Evolutionary conservation across 2,329 filamentous ascomycete genomes (phyloP).

Genomic region (Lecanicillium sp.): DNA sequence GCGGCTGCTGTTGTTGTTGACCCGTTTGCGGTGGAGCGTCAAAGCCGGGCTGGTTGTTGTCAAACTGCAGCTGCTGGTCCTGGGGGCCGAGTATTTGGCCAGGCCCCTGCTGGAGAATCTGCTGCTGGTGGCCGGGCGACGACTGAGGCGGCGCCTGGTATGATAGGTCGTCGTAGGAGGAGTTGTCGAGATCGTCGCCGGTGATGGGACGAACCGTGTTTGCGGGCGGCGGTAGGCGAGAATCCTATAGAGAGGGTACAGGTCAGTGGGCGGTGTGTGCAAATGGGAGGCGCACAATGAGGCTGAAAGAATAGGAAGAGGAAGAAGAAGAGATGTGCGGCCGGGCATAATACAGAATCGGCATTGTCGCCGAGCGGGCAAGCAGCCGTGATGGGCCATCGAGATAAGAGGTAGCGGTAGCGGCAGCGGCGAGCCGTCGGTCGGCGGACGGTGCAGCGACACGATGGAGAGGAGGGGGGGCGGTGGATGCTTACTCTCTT

Average conservation of each 20-base stretch:
- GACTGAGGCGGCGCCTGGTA: constrained; percentile 27
- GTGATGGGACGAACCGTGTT: constrained; percentile 45
- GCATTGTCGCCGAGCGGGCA: too few species aligned
- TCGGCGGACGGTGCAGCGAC: too few species aligned
- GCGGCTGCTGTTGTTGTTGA: constrained; percentile 25
- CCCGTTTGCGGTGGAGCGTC: constrained; percentile 16
- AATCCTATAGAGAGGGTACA: constrained; percentile 10
- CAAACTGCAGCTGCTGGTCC: constrained; percentile 26
- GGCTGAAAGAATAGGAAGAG: neutral
- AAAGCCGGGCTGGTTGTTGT: constrained; percentile 10
- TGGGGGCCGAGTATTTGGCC: constrained; percentile 22
- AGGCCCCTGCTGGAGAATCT: constrained; percentile 29
- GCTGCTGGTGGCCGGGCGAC: constrained; percentile 30
- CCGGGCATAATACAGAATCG: constrained; percentile 17
- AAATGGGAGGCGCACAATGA: neutral
- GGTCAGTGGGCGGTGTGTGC: constrained; percentile 7
- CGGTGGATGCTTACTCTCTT: constrained; percentile 49
- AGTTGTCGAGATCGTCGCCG: constrained; percentile 34
- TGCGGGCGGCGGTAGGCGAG: constrained; percentile 20
- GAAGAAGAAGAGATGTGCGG: neutral
- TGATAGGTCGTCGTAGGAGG: constrained; percentile 41
- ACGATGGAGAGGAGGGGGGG: too few species aligned
- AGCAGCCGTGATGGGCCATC: too few species aligned
- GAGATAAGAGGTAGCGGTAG: too few species aligned
- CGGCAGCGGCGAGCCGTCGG: neutral